phyloP scores from a whole-genome alignment of 805 yeast genomes.

The Saccharomycopsis fodiens region DNA sequence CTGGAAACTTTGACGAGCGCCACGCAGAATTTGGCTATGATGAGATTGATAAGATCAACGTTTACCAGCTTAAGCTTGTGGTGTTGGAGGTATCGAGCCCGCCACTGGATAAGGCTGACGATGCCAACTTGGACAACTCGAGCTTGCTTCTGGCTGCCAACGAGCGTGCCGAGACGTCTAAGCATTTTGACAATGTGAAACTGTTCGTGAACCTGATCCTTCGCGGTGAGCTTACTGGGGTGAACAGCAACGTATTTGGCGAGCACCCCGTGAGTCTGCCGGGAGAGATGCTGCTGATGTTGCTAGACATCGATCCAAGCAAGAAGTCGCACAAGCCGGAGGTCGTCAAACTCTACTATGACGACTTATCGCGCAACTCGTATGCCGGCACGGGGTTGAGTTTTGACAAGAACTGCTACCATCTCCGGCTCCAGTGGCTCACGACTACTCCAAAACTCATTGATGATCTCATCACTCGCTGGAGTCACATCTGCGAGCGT shows the following conservation, averaged over 20 bases:
- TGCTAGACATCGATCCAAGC: constrained; percentile 69
- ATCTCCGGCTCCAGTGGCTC: constrained; percentile 86
- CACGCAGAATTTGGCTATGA: constrained; percentile 34
- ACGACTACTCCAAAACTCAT: constrained; percentile 79
- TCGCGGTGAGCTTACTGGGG: constrained; percentile 9
- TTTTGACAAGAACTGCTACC: constrained; percentile 56
- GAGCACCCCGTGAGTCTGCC: not conserved
- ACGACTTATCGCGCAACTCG: constrained; percentile 52
- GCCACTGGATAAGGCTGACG: not conserved
- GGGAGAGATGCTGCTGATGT: constrained; percentile 57
- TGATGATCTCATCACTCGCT: constrained; percentile 67
- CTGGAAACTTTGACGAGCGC: constrained; percentile 69
- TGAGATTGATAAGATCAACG: constrained; percentile 38
- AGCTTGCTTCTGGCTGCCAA: not conserved
- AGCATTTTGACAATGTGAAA: constrained; percentile 14
- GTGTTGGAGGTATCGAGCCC: constrained; percentile 27
- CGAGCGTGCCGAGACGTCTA: not conserved
- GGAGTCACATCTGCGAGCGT: constrained; percentile 79
- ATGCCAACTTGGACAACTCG: too few species aligned
- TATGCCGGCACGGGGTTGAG: constrained; percentile 60
- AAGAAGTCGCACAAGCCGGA: constrained; percentile 72
- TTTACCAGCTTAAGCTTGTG: constrained; percentile 74
- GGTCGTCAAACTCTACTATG: constrained; percentile 76
- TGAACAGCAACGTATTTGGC: not conserved
- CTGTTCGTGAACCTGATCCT: constrained; percentile 10